phyloP scores from a whole-genome alignment of 306 rosid species.

The Purshia tridentata region DNA sequence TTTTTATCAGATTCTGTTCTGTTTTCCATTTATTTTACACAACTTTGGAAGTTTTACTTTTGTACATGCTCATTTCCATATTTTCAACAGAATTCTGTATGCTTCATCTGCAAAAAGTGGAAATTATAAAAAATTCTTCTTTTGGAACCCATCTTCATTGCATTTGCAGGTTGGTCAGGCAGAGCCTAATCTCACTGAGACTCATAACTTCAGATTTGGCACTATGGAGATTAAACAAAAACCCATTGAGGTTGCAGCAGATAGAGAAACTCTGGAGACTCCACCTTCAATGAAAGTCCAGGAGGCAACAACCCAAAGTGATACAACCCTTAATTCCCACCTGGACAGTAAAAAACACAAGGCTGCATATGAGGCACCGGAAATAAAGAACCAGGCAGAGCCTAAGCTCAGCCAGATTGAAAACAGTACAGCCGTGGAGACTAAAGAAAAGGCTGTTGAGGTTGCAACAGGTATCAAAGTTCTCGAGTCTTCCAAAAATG shows the following conservation, averaged over 20 bases:
- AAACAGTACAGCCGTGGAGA: neutral
- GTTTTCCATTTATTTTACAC: no score
- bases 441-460: neutral
- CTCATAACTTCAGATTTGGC: neutral
- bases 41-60: neutral
- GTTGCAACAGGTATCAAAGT: neutral
- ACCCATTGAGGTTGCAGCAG: neutral
- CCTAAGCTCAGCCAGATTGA: neutral
- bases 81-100: neutral
- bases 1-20: no score
- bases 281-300: constrained; percentile 27
- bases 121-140: neutral
- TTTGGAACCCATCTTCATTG: neutral
- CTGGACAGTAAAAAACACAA: constrained; percentile 23
- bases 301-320: constrained; percentile 2
- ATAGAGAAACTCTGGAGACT: constrained; percentile 17
- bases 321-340: constrained; percentile 19
- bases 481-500: neutral
- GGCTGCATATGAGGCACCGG: constrained; percentile 28
- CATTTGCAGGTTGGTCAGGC: constrained; percentile 29
- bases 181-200: neutral
- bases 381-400: constrained; percentile 20
- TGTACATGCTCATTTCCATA: neutral
- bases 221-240: constrained; percentile 8
- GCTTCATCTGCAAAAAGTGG: neutral